Evolutionary conservation across 352 stramenopile genomes (phyloP).

Genomic region (Phytophthora sansomeana): DNA sequence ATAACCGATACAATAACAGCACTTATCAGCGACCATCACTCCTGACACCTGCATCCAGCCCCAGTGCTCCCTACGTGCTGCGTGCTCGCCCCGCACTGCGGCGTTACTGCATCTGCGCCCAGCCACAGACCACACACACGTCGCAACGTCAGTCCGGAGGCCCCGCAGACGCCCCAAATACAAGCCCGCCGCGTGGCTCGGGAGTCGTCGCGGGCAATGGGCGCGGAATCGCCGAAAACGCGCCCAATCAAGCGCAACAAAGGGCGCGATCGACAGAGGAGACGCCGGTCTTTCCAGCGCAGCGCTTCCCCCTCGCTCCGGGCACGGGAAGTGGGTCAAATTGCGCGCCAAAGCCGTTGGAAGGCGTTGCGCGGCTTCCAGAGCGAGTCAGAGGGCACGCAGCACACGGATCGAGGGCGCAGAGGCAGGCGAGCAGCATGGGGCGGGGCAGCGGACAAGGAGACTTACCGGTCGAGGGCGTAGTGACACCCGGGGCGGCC

Average conservation of each 20-base stretch:
- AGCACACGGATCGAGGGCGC: conserved; percentile 32
- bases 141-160: conserved; percentile 17
- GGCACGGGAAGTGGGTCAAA: conserved; percentile 25
- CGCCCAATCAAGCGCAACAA: conserved; percentile 16
- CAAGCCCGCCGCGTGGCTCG: conserved; percentile 20
- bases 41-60: background rate
- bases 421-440: conserved; percentile 19
- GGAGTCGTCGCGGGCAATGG: conserved; percentile 19
- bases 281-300: conserved; percentile 18
- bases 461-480: conserved; percentile 46
- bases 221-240: conserved; percentile 36
- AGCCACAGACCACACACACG: conserved; percentile 24
- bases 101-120: conserved; percentile 43
- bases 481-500: conserved; percentile 30
- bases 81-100: conserved; percentile 28
- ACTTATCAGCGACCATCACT: conserved; percentile 36
- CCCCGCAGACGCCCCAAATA: conserved; percentile 2
- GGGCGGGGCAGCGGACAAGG: background rate
- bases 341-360: conserved; percentile 1
- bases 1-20: conserved; percentile 38
- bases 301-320: conserved; percentile 13
- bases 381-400: conserved; percentile 27
- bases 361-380: conserved; percentile 18
- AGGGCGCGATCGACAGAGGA: conserved; percentile 31
- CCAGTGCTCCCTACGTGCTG: conserved; percentile 31